Base-by-base conservation (phyloP, 108 stramenopile species). In the Epithemia pelagica region DNA sequence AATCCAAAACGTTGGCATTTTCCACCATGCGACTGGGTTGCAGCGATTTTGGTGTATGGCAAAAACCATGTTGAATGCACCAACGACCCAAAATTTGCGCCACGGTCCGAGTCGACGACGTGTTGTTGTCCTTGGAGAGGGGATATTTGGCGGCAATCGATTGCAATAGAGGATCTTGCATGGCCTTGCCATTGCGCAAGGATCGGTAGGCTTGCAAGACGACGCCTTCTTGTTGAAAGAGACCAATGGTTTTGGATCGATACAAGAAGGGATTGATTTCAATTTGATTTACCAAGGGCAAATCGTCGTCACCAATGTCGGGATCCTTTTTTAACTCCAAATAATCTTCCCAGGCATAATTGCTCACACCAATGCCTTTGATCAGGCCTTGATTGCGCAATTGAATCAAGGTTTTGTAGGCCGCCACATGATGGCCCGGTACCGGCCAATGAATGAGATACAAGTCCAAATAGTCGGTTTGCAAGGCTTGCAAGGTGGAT, bases 371-470 rank as follows among this genome's bases (percentile, higher is more conserved):
- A 37, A 87, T 66, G 28, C 75, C 78, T 22, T 69, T 74, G 27
- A 94, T 77, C 65, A 88, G 83, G 25, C 95, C 95, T 63, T 83
- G 82, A 15, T 71, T 52, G n/a, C 75, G 53, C 1, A 86, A 58
- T 23, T 74, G 56, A 58, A 85, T 74, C 28, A 96, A 62, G 20
- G 75, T 84, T 62, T 89, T 85, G 80, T 92, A 93, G 1, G 92
- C 95, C 32, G 75, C 79, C 15, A 96, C 90, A 68, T 92, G 91
- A 54, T 92, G 83, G 28, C 78, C 83, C 2, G 92, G 92, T 27
- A 96, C 95, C 25, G 95, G 92, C 96, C 96, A 97, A 75, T 97
- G 96, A 33, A 97, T 78, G 21, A 92, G 78, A 67, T 88, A 89
- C 52, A 97, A 70, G 78, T 97, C 96, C 30, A 97, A 28, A 66